Conservation (phyloP, 768 basidiomycete species). For the Amyloporia xantha region DNA sequence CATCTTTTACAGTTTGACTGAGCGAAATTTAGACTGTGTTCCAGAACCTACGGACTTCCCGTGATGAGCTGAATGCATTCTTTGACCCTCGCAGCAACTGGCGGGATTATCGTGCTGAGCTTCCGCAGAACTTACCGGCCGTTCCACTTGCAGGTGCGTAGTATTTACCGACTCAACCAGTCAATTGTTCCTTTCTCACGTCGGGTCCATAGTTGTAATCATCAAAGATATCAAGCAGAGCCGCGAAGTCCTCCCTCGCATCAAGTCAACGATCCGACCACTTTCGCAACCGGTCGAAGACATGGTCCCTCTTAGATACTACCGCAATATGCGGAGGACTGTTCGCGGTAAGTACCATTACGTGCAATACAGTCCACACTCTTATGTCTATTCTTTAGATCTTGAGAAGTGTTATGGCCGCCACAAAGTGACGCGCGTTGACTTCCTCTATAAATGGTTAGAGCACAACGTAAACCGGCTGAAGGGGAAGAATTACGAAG, state of each 20-base stretch:
- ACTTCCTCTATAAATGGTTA: not conserved
- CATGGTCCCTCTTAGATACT: not conserved
- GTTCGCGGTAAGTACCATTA: constrained; percentile 4
- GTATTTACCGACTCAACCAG: not conserved
- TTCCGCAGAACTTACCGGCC: constrained; percentile 1
- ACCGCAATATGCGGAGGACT: constrained; percentile 4
- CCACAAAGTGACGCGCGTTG: not conserved
- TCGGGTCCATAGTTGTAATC: not conserved
- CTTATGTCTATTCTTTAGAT: not conserved
- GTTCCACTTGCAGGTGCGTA: constrained; percentile 1
- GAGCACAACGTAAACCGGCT: not conserved
- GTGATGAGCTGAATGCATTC: not conserved
- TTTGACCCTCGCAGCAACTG: not conserved
- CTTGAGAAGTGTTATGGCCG: constrained; percentile 2
- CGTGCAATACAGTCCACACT: not conserved
- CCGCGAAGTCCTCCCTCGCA: not conserved
- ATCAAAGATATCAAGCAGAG: not conserved
- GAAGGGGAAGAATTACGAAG: not conserved
- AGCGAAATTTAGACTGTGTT: no score
- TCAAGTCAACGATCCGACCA: not conserved
- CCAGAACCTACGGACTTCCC: no score
- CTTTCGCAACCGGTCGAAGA: not conserved
- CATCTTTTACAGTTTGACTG: no score
- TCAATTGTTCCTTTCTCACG: not conserved
- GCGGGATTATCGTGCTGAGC: not conserved